A percentile compares a stretch with the other conserved stretches of the same genome.
Conservation (phyloP, 192 early-diverging fungal genomes). For the Phycomyces nitens region DNA sequence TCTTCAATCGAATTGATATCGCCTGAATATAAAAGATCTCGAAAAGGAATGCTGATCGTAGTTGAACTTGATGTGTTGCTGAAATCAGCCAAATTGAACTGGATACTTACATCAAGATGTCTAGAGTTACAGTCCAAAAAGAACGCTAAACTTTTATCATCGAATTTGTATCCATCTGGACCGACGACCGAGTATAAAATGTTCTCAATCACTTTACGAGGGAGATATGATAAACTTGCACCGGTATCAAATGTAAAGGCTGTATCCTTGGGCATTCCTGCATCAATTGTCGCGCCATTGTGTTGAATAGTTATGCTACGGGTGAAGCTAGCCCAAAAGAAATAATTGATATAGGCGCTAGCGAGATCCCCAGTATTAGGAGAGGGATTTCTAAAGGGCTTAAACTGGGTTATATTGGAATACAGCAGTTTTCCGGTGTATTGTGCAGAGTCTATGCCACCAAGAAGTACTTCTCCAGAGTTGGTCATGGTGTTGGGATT, state of each 20-base stretch:
- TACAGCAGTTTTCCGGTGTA: constrained; percentile 44
- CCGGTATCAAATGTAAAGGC: constrained; percentile 20
- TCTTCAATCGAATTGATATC: constrained; percentile 15
- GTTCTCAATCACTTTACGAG: background rate
- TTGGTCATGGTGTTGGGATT: background rate
- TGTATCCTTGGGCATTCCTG: background rate
- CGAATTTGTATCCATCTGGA: background rate
- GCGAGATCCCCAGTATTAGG: background rate
- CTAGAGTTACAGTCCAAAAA: background rate
- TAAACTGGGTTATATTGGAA: constrained; percentile 4
- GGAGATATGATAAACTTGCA: constrained; percentile 12
- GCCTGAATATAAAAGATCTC: constrained; percentile 14
- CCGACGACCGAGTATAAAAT: background rate
- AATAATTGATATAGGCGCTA: background rate
- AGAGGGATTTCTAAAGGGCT: no score
- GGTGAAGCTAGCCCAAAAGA: constrained; percentile 7
- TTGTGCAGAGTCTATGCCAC: constrained; percentile 42
- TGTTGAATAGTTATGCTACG: background rate
- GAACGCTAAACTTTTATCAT: background rate
- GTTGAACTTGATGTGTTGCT: background rate
- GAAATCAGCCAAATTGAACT: background rate
- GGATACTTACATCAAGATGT: background rate
- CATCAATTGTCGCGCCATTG: background rate
- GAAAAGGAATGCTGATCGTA: constrained; percentile 1
- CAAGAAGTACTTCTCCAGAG: constrained; percentile 44